Percentiles rank a stretch among this genome's conserved stretches.
phyloP scores from a whole-genome alignment of 2,329 filamentous ascomycete species.

The Bipolaris sorokiniana region DNA sequence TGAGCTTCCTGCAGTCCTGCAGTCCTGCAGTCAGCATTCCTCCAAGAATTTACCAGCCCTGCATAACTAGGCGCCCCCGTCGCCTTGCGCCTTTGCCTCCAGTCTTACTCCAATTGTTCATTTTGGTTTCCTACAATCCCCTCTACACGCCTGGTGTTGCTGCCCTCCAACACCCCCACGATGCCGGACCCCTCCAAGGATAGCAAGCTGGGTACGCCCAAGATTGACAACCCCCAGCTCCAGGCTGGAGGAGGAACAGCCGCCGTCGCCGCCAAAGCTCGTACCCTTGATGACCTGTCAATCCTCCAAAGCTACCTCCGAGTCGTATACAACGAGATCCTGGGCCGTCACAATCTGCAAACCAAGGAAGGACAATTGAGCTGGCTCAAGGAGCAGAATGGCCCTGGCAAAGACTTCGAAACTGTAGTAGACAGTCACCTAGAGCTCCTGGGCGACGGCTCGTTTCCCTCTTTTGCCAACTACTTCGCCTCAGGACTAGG shows the following conservation, averaged over 20 bases:
- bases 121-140: neutral
- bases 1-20: constrained; percentile 15
- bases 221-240: constrained; percentile 42
- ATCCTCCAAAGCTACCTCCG: constrained; percentile 39
- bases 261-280: constrained; percentile 34
- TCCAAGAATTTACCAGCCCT: neutral
- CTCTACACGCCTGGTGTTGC: neutral
- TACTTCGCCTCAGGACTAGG: constrained; percentile 57
- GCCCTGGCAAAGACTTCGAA: constrained; percentile 4
- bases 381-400: constrained; percentile 45
- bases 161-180: neutral
- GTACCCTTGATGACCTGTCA: constrained; percentile 40
- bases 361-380: constrained; percentile 39
- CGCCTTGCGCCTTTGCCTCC: neutral
- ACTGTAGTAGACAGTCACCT: constrained; percentile 19
- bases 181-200: constrained; percentile 32
- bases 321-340: constrained; percentile 36
- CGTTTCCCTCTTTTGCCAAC: constrained; percentile 42
- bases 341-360: constrained; percentile 37
- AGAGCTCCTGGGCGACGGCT: constrained; percentile 37
- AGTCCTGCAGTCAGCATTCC: constrained; percentile 6
- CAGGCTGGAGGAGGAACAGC: constrained; percentile 49
- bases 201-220: constrained; percentile 41
- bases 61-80: constrained; percentile 1
- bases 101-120: neutral